phyloP scores from a whole-genome alignment of 345 rosid species.

The Tarenaya hassleriana region DNA sequence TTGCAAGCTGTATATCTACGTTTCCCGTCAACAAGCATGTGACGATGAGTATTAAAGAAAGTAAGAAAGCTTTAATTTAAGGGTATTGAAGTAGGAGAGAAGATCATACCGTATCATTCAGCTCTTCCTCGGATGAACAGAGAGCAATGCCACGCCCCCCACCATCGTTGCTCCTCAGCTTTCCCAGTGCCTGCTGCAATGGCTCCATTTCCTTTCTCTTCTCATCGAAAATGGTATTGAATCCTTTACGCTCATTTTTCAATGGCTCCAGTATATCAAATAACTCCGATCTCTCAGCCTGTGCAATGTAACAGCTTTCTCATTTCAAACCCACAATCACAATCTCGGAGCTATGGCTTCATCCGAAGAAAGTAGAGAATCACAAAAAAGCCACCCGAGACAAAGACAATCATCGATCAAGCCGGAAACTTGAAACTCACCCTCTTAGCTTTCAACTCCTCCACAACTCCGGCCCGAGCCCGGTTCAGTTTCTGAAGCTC shows the following conservation, averaged over 20 bases:
- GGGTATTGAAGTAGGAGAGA: no score
- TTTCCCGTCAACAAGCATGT: no score
- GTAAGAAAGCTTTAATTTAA: no score
- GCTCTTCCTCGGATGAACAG: slow-evolving; percentile 85
- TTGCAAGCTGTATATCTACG: slow-evolving; percentile 58
- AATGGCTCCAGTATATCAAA: slow-evolving; percentile 26
- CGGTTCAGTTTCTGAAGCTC: slow-evolving; percentile 45
- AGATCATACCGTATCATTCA: slow-evolving; percentile 56
- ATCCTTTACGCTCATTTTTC: slow-evolving; percentile 40
- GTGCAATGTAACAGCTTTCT: background rate
- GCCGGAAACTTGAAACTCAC: slow-evolving; percentile 32
- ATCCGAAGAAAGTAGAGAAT: no score
- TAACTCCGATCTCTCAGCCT: slow-evolving; percentile 42
- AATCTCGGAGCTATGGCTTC: no score
- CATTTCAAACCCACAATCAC: slow-evolving; percentile 4
- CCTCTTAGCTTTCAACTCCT: slow-evolving; percentile 52
- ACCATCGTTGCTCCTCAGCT: slow-evolving; percentile 44
- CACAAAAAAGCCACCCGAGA: no score
- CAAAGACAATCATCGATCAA: background rate
- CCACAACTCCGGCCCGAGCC: slow-evolving; percentile 34
- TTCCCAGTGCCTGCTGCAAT: slow-evolving; percentile 69
- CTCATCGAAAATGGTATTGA: slow-evolving; percentile 36
- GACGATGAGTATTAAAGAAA: slow-evolving; percentile 2
- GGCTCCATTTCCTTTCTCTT: slow-evolving; percentile 70
- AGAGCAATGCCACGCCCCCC: slow-evolving; percentile 36